These are phyloP conservation scores for Alloascoidea hylecoeti DNA, from an alignment of 805 yeast species.

Conservation along the genomic window DNA sequence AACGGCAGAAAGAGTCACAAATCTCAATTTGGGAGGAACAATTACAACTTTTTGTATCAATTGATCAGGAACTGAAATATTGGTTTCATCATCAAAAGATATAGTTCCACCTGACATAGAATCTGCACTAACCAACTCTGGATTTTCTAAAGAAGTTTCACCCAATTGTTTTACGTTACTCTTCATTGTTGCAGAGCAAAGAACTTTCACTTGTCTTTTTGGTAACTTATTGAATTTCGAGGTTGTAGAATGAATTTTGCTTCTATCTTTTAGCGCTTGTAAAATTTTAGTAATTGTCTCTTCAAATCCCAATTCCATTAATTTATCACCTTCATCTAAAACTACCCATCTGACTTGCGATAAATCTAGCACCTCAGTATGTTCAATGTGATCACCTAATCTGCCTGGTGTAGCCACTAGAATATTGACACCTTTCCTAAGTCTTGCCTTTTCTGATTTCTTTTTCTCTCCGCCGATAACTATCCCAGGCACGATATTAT, in stretches of 20 bases:
- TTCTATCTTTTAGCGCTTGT: conserved; percentile 32
- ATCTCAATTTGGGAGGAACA: conserved; percentile 84
- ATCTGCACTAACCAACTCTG: conserved; percentile 46
- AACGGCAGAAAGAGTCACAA: conserved; percentile 64
- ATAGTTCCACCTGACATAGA: conserved; percentile 15
- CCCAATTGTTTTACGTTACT: conserved; percentile 71
- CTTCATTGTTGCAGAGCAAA: conserved; percentile 93
- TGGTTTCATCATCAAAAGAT: conserved; percentile 14
- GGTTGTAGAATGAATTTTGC: conserved; percentile 23
- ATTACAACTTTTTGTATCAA: conserved; percentile 66
- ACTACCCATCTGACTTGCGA: conserved; percentile 75
- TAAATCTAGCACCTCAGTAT: conserved; percentile 64
- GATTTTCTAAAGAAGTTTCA: conserved; percentile 56
- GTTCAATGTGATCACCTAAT: conserved; percentile 84
- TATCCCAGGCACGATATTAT: conserved; percentile 85
- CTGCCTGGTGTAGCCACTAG: conserved; percentile 98
- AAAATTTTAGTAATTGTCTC: conserved; percentile 78
- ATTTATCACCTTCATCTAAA: conserved; percentile 91
- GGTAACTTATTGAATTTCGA: conserved; percentile 46
- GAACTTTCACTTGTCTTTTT: conserved; percentile 50
- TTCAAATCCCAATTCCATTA: conserved; percentile 93
- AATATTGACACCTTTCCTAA: conserved; percentile 90
- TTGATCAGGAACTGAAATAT: conserved; percentile 73
- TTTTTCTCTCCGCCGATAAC: conserved; percentile 98
- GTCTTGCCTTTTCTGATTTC: conserved; percentile 89